These are phyloP conservation scores for Vicia sativa DNA, from an alignment of 306 rosid genomes.

Conservation along the genomic window DNA sequence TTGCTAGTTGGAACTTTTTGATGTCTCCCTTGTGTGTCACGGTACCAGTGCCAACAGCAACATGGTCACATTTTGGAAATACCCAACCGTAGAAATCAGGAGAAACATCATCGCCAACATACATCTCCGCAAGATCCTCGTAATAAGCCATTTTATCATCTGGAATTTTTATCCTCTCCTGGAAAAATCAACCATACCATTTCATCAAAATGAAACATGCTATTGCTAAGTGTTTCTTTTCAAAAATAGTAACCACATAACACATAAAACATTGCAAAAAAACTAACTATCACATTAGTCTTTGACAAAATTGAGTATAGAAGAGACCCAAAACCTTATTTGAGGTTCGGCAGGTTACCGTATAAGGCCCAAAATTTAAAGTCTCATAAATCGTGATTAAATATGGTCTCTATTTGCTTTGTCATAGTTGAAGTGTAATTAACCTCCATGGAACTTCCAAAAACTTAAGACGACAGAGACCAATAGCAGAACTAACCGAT, in stretches of 20 bases:
- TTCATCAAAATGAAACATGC: not conserved
- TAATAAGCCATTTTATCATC: constrained; percentile 91
- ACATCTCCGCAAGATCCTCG: constrained; percentile 94
- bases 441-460: too few species aligned
- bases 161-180: constrained; percentile 95
- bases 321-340: too few species aligned
- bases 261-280: not conserved
- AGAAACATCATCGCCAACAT: constrained; percentile 95
- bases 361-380: too few species aligned
- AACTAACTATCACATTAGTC: too few species aligned
- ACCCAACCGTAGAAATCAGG: constrained; percentile 99
- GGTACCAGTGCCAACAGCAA: constrained; percentile 96
- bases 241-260: not conserved
- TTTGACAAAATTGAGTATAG: too few species aligned
- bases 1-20: constrained; percentile 96
- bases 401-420: too few species aligned
- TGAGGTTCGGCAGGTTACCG: too few species aligned
- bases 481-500: too few species aligned
- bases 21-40: constrained; percentile 99
- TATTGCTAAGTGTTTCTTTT: constrained; percentile 9
- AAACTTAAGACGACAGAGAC: too few species aligned
- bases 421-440: too few species aligned
- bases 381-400: too few species aligned
- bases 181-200: constrained; percentile 29
- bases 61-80: constrained; percentile 96